These are phyloP conservation scores for Phlegmacium glaucopus DNA, from an alignment of 768 basidiomycete species.

Conservation along the genomic window DNA sequence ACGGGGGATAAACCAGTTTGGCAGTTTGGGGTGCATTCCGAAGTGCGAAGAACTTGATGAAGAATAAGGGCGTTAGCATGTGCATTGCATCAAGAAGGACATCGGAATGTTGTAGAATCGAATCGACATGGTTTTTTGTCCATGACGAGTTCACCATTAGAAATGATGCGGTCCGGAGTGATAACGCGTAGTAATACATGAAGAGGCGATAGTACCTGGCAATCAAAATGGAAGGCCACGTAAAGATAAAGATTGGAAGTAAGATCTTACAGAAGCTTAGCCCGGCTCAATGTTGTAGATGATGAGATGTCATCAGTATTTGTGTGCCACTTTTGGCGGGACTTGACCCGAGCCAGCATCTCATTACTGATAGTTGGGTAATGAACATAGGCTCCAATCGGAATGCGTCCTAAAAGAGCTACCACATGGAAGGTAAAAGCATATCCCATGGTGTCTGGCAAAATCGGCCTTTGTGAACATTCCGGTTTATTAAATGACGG, in stretches of 20 bases:
- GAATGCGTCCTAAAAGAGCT: constrained; percentile 55
- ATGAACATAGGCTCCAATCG: constrained; percentile 90
- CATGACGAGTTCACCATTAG: constrained; percentile 95
- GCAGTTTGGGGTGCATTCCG: constrained; percentile 26
- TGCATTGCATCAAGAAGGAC: constrained; percentile 44
- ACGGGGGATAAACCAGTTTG: constrained; percentile 84
- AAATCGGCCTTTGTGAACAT: constrained; percentile 6
- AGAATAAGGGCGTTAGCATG: constrained; percentile 38
- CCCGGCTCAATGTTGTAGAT: constrained; percentile 48
- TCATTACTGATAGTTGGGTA: constrained; percentile 95
- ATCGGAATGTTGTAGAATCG: constrained; percentile 62
- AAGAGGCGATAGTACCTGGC: constrained; percentile 84
- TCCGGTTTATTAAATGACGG: not conserved
- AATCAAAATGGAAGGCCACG: not conserved
- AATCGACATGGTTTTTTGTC: constrained; percentile 83
- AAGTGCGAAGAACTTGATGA: constrained; percentile 23
- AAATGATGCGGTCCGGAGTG: constrained; percentile 70
- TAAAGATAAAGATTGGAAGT: not conserved
- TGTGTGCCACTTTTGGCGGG: constrained; percentile 56
- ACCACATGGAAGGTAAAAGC: constrained; percentile 90
- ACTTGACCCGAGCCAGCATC: constrained; percentile 81
- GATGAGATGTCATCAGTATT: constrained; percentile 57
- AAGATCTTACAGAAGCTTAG: constrained; percentile 56
- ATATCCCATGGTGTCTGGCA: constrained; percentile 94
- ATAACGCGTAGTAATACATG: constrained; percentile 77